These are phyloP conservation scores for Alternaria sp. DNA, from an alignment of 2,329 filamentous ascomycete genomes.

Conservation along the genomic window DNA sequence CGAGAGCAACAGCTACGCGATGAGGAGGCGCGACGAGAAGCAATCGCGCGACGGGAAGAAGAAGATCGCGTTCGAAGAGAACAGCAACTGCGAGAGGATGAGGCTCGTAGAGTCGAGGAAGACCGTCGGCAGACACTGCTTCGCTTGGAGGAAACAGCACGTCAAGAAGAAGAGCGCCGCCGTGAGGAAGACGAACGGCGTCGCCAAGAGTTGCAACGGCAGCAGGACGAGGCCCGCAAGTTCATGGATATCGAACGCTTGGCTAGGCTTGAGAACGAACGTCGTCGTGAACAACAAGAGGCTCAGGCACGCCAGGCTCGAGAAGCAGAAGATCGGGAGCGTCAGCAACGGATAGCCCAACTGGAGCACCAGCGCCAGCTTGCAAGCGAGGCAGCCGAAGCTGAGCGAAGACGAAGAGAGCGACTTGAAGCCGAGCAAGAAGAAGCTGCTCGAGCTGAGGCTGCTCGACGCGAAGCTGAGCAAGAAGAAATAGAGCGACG, in stretches of 20 bases:
- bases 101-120: slow-evolving; percentile 13
- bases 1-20: slow-evolving; percentile 31
- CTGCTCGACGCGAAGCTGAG: slow-evolving; percentile 40
- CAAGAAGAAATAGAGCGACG: slow-evolving; percentile 36
- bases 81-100: slow-evolving; percentile 28
- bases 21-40: slow-evolving; percentile 29
- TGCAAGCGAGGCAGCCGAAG: slow-evolving; percentile 29
- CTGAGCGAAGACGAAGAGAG: slow-evolving; percentile 35
- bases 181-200: slow-evolving; percentile 25
- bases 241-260: slow-evolving; percentile 40
- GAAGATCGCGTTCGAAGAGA: slow-evolving; percentile 38
- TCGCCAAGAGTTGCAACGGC: slow-evolving; percentile 34
- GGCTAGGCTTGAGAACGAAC: slow-evolving; percentile 39
- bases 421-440: slow-evolving; percentile 39
- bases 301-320: slow-evolving; percentile 37
- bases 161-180: slow-evolving; percentile 22
- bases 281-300: slow-evolving; percentile 38
- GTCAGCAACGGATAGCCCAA: slow-evolving; percentile 36
- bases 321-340: slow-evolving; percentile 41
- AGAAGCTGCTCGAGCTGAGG: slow-evolving; percentile 35
- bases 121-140: slow-evolving; percentile 9
- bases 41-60: slow-evolving; percentile 36
- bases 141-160: slow-evolving; percentile 9
- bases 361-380: slow-evolving; percentile 41
- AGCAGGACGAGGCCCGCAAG: slow-evolving; percentile 40